Percentiles rank a stretch among this genome's conserved stretches.
Evolutionary conservation across 768 basidiomycete genomes (phyloP).

Genomic region (Tricholoma bakamatsutake): DNA sequence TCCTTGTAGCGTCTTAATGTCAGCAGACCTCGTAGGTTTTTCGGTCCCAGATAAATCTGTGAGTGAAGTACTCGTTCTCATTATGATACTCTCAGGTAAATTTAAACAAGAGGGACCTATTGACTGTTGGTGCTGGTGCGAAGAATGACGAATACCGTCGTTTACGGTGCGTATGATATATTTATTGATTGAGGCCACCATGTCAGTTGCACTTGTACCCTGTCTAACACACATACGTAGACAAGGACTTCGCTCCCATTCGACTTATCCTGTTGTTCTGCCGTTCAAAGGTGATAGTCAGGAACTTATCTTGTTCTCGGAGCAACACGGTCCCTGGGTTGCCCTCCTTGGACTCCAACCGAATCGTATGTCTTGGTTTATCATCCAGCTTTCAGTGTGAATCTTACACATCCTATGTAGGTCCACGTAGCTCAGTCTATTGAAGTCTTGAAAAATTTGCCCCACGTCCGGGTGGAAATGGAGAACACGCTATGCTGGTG

Average conservation of each 20-base stretch:
- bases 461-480: constrained; percentile 75
- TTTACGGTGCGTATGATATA: constrained; percentile 54
- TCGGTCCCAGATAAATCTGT: constrained; percentile 48
- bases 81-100: constrained; percentile 45
- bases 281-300: constrained; percentile 61
- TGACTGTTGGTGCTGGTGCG: constrained; percentile 76
- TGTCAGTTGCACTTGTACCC: background rate
- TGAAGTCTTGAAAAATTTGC: constrained; percentile 74
- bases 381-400: background rate
- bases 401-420: constrained; percentile 26
- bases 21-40: constrained; percentile 60
- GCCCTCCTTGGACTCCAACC: constrained; percentile 64
- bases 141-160: constrained; percentile 65
- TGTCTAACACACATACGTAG: constrained; percentile 25
- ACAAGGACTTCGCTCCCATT: constrained; percentile 65
- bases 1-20: constrained; percentile 32
- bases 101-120: constrained; percentile 81
- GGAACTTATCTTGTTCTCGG: constrained; percentile 67
- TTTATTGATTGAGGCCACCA: constrained; percentile 20
- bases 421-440: constrained; percentile 79
- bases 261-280: constrained; percentile 83
- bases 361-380: constrained; percentile 42
- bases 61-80: constrained; percentile 10
- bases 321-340: constrained; percentile 54
- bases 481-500: constrained; percentile 56